Conservation (phyloP, 2,329 filamentous ascomycete species). For the Phaeophleospora eucalypticola region DNA sequence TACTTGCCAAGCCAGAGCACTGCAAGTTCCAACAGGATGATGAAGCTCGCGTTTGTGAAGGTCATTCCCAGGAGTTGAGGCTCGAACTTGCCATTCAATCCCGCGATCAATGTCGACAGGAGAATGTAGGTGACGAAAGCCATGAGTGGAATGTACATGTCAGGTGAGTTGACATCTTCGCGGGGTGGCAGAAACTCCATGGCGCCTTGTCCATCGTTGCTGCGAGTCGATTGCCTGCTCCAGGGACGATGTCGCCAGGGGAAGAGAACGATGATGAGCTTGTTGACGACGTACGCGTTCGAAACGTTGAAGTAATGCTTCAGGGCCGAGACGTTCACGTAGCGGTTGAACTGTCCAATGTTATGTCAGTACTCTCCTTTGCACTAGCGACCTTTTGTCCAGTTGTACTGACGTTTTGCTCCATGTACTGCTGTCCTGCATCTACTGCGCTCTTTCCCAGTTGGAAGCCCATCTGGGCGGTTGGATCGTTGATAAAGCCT, state of each 20-base stretch:
- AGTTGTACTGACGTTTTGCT: slow-evolving; percentile 72
- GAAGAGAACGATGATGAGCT: slow-evolving; percentile 89
- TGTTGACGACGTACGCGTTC: slow-evolving; percentile 92
- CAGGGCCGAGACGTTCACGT: slow-evolving; percentile 84
- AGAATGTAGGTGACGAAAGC: slow-evolving; percentile 96
- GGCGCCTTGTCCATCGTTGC: slow-evolving; percentile 38
- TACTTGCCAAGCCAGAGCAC: slow-evolving; percentile 90
- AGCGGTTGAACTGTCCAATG: slow-evolving; percentile 69
- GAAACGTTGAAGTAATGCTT: slow-evolving; percentile 99
- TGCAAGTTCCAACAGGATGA: slow-evolving; percentile 84
- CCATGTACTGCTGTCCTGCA: slow-evolving; percentile 89
- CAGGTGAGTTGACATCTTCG: slow-evolving; percentile 86
- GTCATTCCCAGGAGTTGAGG: slow-evolving; percentile 90
- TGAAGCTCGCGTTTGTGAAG: slow-evolving; percentile 74
- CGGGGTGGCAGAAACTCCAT: slow-evolving; percentile 83
- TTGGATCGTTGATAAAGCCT: slow-evolving; percentile 92
- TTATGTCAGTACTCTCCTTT: too few relatives aligned
- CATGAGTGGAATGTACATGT: slow-evolving; percentile 99
- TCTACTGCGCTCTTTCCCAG: slow-evolving; percentile 88
- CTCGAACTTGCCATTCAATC: slow-evolving; percentile 84
- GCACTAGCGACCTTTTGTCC: too few relatives aligned
- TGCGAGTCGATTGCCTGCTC: slow-evolving; percentile 80
- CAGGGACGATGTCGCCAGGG: slow-evolving; percentile 97
- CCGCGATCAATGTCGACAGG: slow-evolving; percentile 83
- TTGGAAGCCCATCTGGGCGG: slow-evolving; percentile 90